These are phyloP conservation scores for Crithidia thermophila DNA, from an alignment of 208 protist genomes.

Conservation along the genomic window DNA sequence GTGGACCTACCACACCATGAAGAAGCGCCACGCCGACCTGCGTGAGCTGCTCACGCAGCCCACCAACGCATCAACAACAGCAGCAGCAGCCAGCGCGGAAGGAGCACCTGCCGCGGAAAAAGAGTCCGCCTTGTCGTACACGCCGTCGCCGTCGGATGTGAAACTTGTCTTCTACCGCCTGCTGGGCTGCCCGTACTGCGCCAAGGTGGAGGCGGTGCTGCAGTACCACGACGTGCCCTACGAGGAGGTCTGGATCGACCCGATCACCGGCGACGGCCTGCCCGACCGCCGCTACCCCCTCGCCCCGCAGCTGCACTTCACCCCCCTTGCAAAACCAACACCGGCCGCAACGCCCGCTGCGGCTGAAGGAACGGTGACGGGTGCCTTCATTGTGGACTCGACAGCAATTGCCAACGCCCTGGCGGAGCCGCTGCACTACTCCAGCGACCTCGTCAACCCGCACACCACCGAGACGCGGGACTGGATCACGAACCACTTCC, in stretches of 20 bases:
- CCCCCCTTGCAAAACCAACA: constrained; percentile 20
- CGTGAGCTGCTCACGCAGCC: constrained; percentile 10
- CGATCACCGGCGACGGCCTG: constrained; percentile 63
- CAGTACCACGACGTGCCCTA: constrained; percentile 72
- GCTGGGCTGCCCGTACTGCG: constrained; percentile 85
- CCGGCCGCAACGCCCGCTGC: neutral
- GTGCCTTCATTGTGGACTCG: constrained; percentile 67
- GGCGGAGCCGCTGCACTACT: constrained; percentile 55
- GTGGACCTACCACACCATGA: constrained; percentile 39
- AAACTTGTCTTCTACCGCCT: constrained; percentile 70
- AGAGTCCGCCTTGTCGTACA: neutral
- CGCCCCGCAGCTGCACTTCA: constrained; percentile 74
- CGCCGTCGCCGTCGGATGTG: constrained; percentile 33
- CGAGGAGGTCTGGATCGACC: constrained; percentile 65
- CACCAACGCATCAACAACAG: neutral
- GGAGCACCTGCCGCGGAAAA: neutral
- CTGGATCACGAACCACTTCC: constrained; percentile 77
- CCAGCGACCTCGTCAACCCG: constrained; percentile 47
- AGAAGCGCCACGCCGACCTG: constrained; percentile 17
- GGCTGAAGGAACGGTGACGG: neutral
- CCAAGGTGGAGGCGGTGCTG: constrained; percentile 82
- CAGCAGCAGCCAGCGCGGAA: neutral
- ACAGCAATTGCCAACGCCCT: constrained; percentile 52
- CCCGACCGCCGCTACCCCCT: constrained; percentile 67
- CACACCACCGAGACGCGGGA: constrained; percentile 50